Conservation (phyloP, 2,329 filamentous ascomycete species). For the Penicillium nordicum region DNA sequence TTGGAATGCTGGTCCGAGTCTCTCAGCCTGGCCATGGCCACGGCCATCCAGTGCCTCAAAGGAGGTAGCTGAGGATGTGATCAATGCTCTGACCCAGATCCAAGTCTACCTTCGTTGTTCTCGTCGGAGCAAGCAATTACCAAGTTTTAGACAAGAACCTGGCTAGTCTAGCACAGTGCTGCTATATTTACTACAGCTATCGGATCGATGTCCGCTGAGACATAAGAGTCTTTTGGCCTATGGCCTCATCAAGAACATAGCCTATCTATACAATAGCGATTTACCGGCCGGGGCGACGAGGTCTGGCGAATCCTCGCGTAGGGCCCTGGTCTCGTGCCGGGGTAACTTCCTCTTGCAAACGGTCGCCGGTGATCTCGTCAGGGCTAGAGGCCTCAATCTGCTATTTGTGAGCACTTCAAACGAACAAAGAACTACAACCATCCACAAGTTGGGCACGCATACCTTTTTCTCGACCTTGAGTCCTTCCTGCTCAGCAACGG, state of each 20-base stretch:
- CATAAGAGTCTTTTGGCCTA: too few species aligned
- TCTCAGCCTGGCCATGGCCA: background rate
- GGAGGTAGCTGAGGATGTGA: background rate
- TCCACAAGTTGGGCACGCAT: constrained; percentile 13
- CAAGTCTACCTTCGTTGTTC: background rate
- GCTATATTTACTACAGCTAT: background rate
- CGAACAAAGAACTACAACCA: background rate
- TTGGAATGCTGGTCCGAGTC: background rate
- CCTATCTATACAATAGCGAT: constrained; percentile 12
- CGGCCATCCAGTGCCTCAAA: background rate
- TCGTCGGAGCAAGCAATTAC: background rate
- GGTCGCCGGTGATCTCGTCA: constrained; percentile 53
- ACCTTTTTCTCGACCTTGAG: constrained; percentile 57
- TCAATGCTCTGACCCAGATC: background rate
- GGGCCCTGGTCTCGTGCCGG: constrained; percentile 46
- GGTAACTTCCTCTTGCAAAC: constrained; percentile 54
- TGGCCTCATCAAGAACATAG: background rate
- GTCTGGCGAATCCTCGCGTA: constrained; percentile 59
- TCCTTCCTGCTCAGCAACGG: constrained; percentile 54
- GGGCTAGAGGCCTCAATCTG: constrained; percentile 59
- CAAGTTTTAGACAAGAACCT: background rate
- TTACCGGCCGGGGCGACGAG: constrained; percentile 58
- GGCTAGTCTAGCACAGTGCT: background rate
- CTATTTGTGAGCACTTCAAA: constrained; percentile 21
- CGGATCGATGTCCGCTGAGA: background rate